Percentiles rank a stretch among this genome's conserved stretches.
Evolutionary conservation across 148 eudicot genomes (phyloP).

Genomic region (Rhododendron griersonianum): DNA sequence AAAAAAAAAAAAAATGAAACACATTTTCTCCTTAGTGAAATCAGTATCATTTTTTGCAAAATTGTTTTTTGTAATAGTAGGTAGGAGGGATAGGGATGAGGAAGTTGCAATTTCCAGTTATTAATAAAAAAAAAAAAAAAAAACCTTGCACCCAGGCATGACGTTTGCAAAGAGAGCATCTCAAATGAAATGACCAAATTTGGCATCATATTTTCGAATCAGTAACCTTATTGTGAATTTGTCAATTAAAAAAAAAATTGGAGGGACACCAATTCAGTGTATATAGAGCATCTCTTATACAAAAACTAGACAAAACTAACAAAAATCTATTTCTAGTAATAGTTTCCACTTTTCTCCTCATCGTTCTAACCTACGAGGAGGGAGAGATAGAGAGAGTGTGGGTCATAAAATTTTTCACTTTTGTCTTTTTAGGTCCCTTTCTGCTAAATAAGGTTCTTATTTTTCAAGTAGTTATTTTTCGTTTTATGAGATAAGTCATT

Average conservation of each 20-base stretch:
- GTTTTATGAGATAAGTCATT: too few relatives aligned
- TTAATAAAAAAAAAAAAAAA: background rate
- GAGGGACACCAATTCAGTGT: too few relatives aligned
- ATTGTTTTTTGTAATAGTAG: background rate
- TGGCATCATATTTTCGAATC: background rate
- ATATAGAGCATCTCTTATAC: too few relatives aligned
- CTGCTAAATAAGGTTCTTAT: too few relatives aligned
- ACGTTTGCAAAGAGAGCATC: background rate
- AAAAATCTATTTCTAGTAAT: too few relatives aligned
- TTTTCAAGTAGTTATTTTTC: too few relatives aligned
- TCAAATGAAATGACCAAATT: background rate
- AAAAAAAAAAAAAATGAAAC: too few relatives aligned
- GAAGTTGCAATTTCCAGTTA: background rate
- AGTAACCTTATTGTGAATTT: background rate
- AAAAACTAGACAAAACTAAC: too few relatives aligned
- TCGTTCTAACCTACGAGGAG: too few relatives aligned
- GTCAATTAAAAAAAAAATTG: background rate
- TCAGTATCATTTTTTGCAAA: background rate
- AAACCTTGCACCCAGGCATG: background rate
- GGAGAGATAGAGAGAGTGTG: background rate
- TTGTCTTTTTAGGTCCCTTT: too few relatives aligned
- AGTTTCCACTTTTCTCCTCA: background rate
- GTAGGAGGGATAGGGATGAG: background rate
- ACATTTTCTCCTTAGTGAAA: background rate
- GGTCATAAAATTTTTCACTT: too few relatives aligned